These are phyloP conservation scores for Fusarium chuoi DNA, from an alignment of 2,329 filamentous ascomycete genomes.

Conservation along the genomic window DNA sequence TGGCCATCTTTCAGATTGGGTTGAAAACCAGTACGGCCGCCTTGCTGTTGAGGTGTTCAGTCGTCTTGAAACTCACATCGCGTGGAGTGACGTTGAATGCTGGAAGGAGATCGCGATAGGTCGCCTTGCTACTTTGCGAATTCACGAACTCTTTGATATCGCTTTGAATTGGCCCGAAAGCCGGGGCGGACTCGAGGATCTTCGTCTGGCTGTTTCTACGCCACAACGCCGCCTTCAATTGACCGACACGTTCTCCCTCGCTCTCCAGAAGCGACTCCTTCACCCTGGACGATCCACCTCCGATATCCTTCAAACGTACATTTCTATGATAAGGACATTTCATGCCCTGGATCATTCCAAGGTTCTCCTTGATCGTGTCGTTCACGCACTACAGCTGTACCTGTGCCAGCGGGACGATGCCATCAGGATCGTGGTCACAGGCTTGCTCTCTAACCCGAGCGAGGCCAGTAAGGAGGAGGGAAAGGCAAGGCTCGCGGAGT, in stretches of 20 bases:
- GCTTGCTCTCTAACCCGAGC: conserved; percentile 71
- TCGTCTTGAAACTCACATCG: conserved; percentile 57
- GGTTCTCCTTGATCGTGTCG: conserved; percentile 79
- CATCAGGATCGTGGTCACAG: conserved; percentile 79
- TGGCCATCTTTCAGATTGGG: conserved; percentile 70
- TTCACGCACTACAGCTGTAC: conserved; percentile 78
- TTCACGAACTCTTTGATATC: conserved; percentile 81
- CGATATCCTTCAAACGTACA: conserved; percentile 80
- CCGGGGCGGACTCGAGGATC: conserved; percentile 77
- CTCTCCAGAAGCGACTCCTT: conserved; percentile 73
- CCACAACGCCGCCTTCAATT: conserved; percentile 75
- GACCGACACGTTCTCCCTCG: conserved; percentile 74
- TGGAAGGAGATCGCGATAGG: conserved; percentile 78
- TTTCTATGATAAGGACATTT: conserved; percentile 81
- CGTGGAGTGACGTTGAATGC: conserved; percentile 68
- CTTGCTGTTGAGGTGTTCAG: conserved; percentile 71
- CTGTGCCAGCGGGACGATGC: conserved; percentile 81
- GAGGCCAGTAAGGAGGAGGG: conserved; percentile 60
- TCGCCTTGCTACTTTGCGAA: conserved; percentile 74
- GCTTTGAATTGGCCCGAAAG: conserved; percentile 79
- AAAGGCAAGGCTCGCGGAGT: conserved; percentile 69
- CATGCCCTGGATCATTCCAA: conserved; percentile 80
- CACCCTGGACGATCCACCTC: conserved; percentile 81
- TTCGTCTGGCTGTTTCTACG: conserved; percentile 75
- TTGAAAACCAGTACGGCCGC: conserved; percentile 73